Evolutionary conservation across 495 filamentous ascomycete species (phyloP), one percentile per base, ranked within the genome.

Genomic region (Geopyxis carbonaria): DNA sequence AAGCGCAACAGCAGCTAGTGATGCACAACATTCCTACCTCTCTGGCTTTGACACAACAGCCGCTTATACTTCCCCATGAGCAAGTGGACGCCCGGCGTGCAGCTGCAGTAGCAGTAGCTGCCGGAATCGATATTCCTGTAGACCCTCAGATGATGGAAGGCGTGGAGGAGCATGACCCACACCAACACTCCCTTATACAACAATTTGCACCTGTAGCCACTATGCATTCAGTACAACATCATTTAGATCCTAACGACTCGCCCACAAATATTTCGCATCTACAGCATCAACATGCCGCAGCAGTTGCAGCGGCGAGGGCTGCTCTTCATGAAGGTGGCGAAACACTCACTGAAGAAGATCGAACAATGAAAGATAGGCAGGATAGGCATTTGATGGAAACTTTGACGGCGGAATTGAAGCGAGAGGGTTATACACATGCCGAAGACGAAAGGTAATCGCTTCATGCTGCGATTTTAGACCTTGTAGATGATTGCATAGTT

Each of bases 111-210:
- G 50, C 42, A n/a, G 48, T 34, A 30, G 48, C 47, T 38, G 45
- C 45, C 2, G 37, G 40, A 16, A 55, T 55, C 42, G 51, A 55
- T 31, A 55, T 55, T 11, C 51, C 51, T 18, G 51, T 55, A 29
- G 51, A 55, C 30, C 51, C 51, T 0, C 52, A 53, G 9, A 55
- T 55, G 51, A 55, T 55, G 51, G 51, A 55, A 18, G 51, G 54
- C 15, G 51, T 55, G 15, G 49, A 53, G 37, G 48, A 53, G 19
- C 13, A 27, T 19, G 36, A 16, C 36, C 11, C 2, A n/a, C 27
- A 30, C 15, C 31, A 34, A 11, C 36, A 39, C 5, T n/a, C n/a
- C n/a, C n/a, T n/a, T n/a, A n/a, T n/a, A 18, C 13, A 15, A 22
- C 50, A 53, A 29, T 53, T 53, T 21, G 40, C 40, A 18, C 40